Evolutionary conservation across 306 rosid genomes (phyloP).

Genomic region (Senna tora): DNA sequence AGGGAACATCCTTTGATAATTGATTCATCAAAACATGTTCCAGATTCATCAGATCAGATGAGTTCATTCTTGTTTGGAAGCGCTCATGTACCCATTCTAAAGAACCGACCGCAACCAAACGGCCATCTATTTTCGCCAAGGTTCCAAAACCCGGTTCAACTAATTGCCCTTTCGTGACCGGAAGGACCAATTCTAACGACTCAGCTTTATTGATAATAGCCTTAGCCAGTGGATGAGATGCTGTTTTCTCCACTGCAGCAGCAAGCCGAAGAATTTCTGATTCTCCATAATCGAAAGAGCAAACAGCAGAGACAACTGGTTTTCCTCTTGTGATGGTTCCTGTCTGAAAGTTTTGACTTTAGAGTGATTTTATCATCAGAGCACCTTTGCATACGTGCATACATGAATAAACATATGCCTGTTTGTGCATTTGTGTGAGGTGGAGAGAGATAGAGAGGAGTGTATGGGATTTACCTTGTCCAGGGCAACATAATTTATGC

Average conservation of each 20-base stretch:
- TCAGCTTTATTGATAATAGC: constrained; percentile 83
- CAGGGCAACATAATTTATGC: constrained; percentile 74
- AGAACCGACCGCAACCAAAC: constrained; percentile 84
- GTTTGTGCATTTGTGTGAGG: background rate
- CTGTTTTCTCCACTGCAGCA: constrained; percentile 97
- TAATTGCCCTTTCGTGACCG: constrained; percentile 74
- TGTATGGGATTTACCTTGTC: constrained; percentile 68
- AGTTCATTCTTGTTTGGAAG: constrained; percentile 55
- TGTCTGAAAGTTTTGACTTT: constrained; percentile 64
- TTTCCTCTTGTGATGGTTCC: constrained; percentile 98
- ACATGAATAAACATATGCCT: constrained; percentile 3
- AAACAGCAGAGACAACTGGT: constrained; percentile 74
- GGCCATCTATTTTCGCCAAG: constrained; percentile 80
- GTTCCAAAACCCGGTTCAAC: constrained; percentile 97
- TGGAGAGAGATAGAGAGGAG: constrained; percentile 13
- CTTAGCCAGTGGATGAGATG: constrained; percentile 97
- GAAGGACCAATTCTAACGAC: constrained; percentile 69
- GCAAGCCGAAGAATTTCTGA: constrained; percentile 81
- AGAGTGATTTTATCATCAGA: constrained; percentile 35
- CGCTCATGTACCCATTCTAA: constrained; percentile 77
- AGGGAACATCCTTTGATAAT: constrained; percentile 52
- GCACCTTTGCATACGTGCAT: background rate
- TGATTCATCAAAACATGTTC: constrained; percentile 58
- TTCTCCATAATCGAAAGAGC: constrained; percentile 68
- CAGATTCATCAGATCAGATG: constrained; percentile 57